phyloP scores from a whole-genome alignment of 495 filamentous ascomycete species.

The Xanthoparmelia taractica region DNA sequence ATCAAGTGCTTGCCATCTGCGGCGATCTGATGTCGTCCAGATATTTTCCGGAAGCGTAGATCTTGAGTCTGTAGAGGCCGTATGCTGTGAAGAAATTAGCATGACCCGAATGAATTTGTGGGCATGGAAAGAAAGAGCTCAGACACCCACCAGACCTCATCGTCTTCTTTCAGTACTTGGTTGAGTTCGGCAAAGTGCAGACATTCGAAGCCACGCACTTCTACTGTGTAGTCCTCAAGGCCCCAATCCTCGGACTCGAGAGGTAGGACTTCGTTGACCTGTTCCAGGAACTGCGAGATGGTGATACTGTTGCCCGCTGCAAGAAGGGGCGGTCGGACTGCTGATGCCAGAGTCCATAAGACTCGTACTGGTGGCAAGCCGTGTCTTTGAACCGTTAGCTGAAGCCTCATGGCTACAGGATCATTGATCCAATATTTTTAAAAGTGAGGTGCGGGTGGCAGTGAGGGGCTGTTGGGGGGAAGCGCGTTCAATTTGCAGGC shows the following conservation, averaged over 20 bases:
- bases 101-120: constrained; percentile 1
- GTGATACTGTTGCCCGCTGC: constrained; percentile 53
- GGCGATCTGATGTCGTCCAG: constrained; percentile 79
- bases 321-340: constrained; percentile 35
- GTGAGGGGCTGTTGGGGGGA: not conserved
- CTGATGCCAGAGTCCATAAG: constrained; percentile 56
- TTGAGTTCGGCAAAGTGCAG: constrained; percentile 75
- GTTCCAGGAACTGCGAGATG: constrained; percentile 72
- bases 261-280: constrained; percentile 74
- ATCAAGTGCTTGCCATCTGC: constrained; percentile 72
- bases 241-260: constrained; percentile 81
- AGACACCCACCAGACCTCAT: constrained; percentile 66
- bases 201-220: constrained; percentile 77
- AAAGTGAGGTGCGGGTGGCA: not conserved
- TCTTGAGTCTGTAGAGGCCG: constrained; percentile 72
- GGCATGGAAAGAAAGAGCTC: not conserved
- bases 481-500: constrained; percentile 4
- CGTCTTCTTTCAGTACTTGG: constrained; percentile 68
- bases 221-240: constrained; percentile 85
- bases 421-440: not conserved
- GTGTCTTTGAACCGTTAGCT: constrained; percentile 73
- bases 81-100: constrained; percentile 48
- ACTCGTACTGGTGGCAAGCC: constrained; percentile 66
- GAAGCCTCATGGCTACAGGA: constrained; percentile 59
- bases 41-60: constrained; percentile 61